Evolutionary conservation across 2,329 filamentous ascomycete genomes (phyloP).

Genomic region (Nannizziopsis arthrosporioides): DNA sequence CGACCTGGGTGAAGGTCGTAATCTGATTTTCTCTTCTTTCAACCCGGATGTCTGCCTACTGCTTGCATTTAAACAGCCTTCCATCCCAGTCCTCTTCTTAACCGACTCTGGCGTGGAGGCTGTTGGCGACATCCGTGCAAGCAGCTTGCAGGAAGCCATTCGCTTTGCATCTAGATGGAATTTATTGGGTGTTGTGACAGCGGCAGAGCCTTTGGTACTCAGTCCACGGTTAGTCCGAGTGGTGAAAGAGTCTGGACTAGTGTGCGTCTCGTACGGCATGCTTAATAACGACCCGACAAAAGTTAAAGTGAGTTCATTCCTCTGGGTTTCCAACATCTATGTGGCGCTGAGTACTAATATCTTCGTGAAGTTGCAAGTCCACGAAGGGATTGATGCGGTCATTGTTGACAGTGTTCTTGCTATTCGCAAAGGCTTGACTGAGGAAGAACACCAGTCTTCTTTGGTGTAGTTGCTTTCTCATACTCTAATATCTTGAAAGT

Average conservation of each 20-base stretch:
- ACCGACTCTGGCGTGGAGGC: conserved; percentile 72
- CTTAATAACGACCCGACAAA: conserved; percentile 79
- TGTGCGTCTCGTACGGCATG: conserved; percentile 89
- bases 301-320: conserved; percentile 65
- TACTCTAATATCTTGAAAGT: neutral
- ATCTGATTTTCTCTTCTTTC: conserved; percentile 94
- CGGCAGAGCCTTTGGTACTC: conserved; percentile 78
- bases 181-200: conserved; percentile 75
- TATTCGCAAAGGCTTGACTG: conserved; percentile 78
- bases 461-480: neutral
- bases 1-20: conserved; percentile 66
- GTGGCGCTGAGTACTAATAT: conserved; percentile 11
- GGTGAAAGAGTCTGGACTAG: conserved; percentile 84
- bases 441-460: conserved; percentile 17
- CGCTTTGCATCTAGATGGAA: conserved; percentile 94
- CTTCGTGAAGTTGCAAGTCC: conserved; percentile 59
- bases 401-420: conserved; percentile 92
- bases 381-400: conserved; percentile 91
- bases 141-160: conserved; percentile 86
- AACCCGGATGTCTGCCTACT: conserved; percentile 94
- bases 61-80: conserved; percentile 92
- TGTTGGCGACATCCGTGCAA: conserved; percentile 81
- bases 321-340: neutral
- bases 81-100: conserved; percentile 88
- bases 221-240: conserved; percentile 81